phyloP scores from a whole-genome alignment of 2,329 filamentous ascomycete species.

The Karstenula rhodostoma region DNA sequence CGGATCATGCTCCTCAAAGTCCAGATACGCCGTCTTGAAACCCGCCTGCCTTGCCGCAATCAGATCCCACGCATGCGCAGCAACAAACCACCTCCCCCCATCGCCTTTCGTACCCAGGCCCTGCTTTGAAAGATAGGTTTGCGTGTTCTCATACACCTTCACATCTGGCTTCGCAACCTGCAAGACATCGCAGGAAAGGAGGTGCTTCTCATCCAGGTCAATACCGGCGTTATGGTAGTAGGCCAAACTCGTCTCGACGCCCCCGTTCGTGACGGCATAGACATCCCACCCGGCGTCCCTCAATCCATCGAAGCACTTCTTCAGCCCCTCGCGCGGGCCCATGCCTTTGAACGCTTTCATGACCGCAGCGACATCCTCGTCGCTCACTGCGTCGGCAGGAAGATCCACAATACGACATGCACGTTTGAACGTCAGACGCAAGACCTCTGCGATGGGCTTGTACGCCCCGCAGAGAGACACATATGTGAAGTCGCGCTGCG shows the following conservation, averaged over 20 bases:
- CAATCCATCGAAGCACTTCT: slow-evolving; percentile 5
- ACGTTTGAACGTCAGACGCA: slow-evolving; percentile 2
- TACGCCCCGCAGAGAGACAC: background rate
- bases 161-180: slow-evolving; percentile 7
- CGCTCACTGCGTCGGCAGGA: slow-evolving; percentile 7
- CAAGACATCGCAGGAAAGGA: slow-evolving; percentile 3
- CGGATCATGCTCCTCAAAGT: slow-evolving; percentile 8
- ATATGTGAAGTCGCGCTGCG: slow-evolving; percentile 8
- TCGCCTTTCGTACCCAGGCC: background rate
- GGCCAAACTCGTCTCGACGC: slow-evolving; percentile 7
- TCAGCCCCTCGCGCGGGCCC: background rate
- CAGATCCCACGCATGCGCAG: slow-evolving; percentile 10
- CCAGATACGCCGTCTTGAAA: slow-evolving; percentile 8
- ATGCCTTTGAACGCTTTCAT: slow-evolving; percentile 6
- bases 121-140: slow-evolving; percentile 8
- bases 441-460: slow-evolving; percentile 6
- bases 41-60: slow-evolving; percentile 7
- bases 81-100: slow-evolving; percentile 6
- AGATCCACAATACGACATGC: slow-evolving; percentile 8
- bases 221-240: slow-evolving; percentile 5
- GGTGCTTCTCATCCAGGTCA: slow-evolving; percentile 6
- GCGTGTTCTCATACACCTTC: slow-evolving; percentile 8
- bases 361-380: slow-evolving; percentile 3
- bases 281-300: slow-evolving; percentile 5
- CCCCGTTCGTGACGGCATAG: slow-evolving; percentile 6